Conservation (phyloP, 768 basidiomycete genomes). For the Cystoderma amianthinum region DNA sequence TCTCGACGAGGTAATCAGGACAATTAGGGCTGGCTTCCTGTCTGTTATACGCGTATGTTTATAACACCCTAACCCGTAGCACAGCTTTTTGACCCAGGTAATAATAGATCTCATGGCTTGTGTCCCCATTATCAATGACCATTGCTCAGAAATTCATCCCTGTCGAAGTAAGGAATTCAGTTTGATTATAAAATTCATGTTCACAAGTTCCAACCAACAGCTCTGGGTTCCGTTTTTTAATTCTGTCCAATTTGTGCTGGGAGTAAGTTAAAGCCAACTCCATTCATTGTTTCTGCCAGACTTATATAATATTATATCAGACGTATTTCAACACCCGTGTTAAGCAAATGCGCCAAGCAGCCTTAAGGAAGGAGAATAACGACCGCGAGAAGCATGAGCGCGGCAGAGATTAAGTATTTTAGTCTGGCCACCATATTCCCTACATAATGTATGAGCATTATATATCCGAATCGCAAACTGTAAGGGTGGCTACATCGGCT, state of each 20-base stretch:
- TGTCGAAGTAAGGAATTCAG: constrained; percentile 45
- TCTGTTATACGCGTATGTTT: constrained; percentile 59
- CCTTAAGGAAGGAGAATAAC: constrained; percentile 37
- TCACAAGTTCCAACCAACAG: too few relatives aligned
- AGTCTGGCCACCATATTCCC: constrained; percentile 3
- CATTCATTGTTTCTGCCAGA: too few relatives aligned
- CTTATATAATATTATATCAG: too few relatives aligned
- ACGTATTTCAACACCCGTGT: constrained; percentile 70
- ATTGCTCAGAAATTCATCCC: constrained; percentile 79
- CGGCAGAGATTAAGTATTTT: constrained; percentile 6
- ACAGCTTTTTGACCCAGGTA: neutral
- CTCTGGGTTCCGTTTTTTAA: constrained; percentile 90
- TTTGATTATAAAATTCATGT: neutral
- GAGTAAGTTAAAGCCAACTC: too few relatives aligned
- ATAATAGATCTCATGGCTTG: constrained; percentile 68
- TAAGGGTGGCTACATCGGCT: constrained; percentile 20
- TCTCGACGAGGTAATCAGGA: constrained; percentile 53
- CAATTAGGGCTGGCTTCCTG: constrained; percentile 69
- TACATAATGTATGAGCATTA: constrained; percentile 10
- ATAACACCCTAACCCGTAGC: neutral
- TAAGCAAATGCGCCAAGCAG: constrained; percentile 54
- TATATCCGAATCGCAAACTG: constrained; percentile 19
- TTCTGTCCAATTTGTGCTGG: constrained; percentile 64
- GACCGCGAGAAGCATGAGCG: constrained; percentile 20
- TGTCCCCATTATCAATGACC: constrained; percentile 66